Percentiles rank a stretch among this genome's conserved stretches.
These are phyloP conservation scores for Uronychia setigera DNA, from an alignment of 73 alveolate species.

Conservation along the genomic window DNA sequence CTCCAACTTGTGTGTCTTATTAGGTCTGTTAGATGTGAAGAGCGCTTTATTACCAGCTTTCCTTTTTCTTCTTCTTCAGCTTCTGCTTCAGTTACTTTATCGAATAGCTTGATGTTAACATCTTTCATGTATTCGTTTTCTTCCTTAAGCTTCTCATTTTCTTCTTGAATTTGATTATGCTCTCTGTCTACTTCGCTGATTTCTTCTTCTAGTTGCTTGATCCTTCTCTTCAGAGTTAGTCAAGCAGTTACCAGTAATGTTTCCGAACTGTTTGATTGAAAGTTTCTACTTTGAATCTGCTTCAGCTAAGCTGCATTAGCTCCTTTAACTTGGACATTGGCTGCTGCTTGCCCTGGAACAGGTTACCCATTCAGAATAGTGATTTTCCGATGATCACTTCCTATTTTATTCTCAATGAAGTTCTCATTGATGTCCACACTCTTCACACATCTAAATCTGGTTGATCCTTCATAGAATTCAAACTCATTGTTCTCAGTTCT, in stretches of 20 bases:
- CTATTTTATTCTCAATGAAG: not conserved
- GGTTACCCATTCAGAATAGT: not conserved
- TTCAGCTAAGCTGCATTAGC: not conserved
- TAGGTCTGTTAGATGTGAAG: not conserved
- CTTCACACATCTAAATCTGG: not conserved
- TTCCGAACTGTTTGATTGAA: not conserved
- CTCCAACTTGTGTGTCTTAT: constrained; percentile 56
- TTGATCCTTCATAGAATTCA: not conserved
- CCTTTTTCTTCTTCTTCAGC: constrained; percentile 23
- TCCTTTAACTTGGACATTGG: too few relatives aligned
- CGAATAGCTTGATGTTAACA: constrained; percentile 18
- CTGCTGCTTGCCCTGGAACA: too few relatives aligned
- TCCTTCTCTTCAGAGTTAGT: constrained; percentile 26
- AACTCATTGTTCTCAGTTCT: not conserved
- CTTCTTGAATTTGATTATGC: constrained; percentile 39
- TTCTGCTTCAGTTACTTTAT: constrained; percentile 19
- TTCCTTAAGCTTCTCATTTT: constrained; percentile 12
- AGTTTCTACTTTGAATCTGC: not conserved
- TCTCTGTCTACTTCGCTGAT: constrained; percentile 49
- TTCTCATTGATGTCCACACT: not conserved
- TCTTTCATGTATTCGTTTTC: constrained; percentile 35
- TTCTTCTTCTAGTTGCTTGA: constrained; percentile 51
- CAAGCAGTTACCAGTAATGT: constrained; percentile 23
- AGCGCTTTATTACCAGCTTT: not conserved
- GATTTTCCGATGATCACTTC: not conserved